Percentiles rank a stretch among this genome's conserved stretches.
phyloP scores from a whole-genome alignment of 1,139 yeast genomes.

The Nakaseomyces sp. region DNA sequence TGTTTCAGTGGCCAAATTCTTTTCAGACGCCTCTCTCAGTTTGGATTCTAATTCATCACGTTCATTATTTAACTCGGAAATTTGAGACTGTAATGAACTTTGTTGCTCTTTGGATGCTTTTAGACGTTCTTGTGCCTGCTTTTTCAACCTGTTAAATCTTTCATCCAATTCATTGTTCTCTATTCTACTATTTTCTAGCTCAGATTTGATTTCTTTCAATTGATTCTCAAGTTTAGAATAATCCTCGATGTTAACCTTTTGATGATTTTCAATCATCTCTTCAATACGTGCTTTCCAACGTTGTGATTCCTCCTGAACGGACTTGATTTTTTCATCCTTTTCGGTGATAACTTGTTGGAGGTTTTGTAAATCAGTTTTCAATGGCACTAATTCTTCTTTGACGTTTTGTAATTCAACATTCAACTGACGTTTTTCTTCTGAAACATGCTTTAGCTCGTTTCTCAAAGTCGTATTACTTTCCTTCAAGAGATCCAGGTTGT shows the following conservation, averaged over 20 bases:
- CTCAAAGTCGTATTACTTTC: conserved; percentile 72
- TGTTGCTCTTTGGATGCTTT: conserved; percentile 30
- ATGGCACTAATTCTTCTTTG: conserved; percentile 24
- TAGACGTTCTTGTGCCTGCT: conserved; percentile 34
- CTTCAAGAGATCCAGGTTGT: conserved; percentile 59
- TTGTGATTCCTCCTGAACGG: conserved; percentile 38
- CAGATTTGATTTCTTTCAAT: conserved; percentile 20
- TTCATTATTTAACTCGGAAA: conserved; percentile 14
- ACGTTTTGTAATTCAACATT: conserved; percentile 32
- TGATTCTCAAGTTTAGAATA: conserved; percentile 34
- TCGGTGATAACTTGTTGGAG: conserved; percentile 36
- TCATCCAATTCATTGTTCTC: conserved; percentile 30
- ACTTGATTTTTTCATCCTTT: conserved; percentile 36
- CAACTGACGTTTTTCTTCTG: conserved; percentile 26
- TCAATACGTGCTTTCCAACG: conserved; percentile 48
- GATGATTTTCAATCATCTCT: conserved; percentile 41
- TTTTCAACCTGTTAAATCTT: conserved; percentile 31
- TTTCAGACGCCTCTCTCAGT: conserved; percentile 18
- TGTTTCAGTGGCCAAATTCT: conserved; percentile 2
- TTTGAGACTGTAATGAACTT: conserved; percentile 17
- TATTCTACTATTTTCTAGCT: conserved; percentile 18
- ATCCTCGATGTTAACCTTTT: conserved; percentile 43
- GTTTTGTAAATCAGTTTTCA: conserved; percentile 19
- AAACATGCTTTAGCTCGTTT: conserved; percentile 37
- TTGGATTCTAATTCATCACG: conserved; percentile 16